phyloP scores from a whole-genome alignment of 495 filamentous ascomycete genomes.

The Annulohypoxylon nitens region DNA sequence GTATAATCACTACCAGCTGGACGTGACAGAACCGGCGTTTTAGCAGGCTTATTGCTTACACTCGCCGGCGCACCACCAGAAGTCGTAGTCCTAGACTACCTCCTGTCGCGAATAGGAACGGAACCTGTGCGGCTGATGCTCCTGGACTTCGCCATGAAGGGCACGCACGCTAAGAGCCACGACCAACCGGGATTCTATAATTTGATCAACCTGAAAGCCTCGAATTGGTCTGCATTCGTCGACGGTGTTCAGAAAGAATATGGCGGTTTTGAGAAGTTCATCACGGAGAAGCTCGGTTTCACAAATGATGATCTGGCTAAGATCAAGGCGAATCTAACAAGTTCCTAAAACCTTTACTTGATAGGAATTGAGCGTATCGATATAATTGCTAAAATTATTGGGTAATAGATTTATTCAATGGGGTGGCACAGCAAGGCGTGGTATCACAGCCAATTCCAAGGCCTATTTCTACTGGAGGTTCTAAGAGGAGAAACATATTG shows the following conservation, averaged over 20 bases:
- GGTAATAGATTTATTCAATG: not conserved
- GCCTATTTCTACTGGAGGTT: not conserved
- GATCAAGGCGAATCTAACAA: conserved; percentile 58
- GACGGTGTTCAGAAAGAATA: conserved; percentile 53
- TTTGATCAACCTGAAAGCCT: conserved; percentile 51
- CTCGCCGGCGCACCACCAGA: conserved; percentile 64
- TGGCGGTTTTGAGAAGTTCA: conserved; percentile 61
- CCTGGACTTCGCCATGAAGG: conserved; percentile 54
- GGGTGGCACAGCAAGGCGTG: conserved; percentile 1
- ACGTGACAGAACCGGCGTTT: conserved; percentile 74
- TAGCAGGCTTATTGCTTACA: conserved; percentile 68
- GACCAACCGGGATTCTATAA: conserved; percentile 59
- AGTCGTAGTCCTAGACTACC: conserved; percentile 65
- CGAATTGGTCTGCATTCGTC: conserved; percentile 58
- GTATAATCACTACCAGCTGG: conserved; percentile 59
- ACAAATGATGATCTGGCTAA: conserved; percentile 54
- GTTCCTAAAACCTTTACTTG: conserved; percentile 15
- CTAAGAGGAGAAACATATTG: not conserved
- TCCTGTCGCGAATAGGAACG: conserved; percentile 61
- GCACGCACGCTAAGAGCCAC: conserved; percentile 45
- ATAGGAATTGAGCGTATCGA: conserved; percentile 1
- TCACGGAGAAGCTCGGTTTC: conserved; percentile 56
- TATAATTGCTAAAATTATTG: not conserved
- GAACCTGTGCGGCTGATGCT: conserved; percentile 61
- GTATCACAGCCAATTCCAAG: not conserved